These are phyloP conservation scores for Lactarius pseudohatsudake DNA, from an alignment of 768 basidiomycete species.

Conservation along the genomic window DNA sequence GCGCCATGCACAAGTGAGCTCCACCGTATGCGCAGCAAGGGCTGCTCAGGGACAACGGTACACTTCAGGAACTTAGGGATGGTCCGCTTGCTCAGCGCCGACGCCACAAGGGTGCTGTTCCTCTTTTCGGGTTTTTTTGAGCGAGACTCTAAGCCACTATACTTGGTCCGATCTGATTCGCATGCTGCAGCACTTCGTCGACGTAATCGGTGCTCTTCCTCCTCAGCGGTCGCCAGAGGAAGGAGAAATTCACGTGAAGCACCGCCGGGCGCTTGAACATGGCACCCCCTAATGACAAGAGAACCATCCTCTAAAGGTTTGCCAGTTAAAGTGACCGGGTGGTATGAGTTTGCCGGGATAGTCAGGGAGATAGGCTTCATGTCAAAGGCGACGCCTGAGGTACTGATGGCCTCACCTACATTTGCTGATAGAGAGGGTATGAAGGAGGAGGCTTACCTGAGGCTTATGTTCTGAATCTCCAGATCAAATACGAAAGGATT, in stretches of 20 bases:
- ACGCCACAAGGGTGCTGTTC: slow-evolving; percentile 30
- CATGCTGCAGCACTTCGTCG: slow-evolving; percentile 60
- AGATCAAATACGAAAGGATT: slow-evolving; percentile 94
- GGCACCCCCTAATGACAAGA: slow-evolving; percentile 75
- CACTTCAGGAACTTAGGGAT: slow-evolving; percentile 69
- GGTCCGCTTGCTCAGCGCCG: slow-evolving; percentile 33
- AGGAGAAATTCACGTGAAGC: slow-evolving; percentile 68
- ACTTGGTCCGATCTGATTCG: slow-evolving; percentile 72
- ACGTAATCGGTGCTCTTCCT: slow-evolving; percentile 58
- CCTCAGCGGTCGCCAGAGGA: slow-evolving; percentile 69
- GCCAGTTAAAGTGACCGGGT: slow-evolving; percentile 69
- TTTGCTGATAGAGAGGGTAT: background rate
- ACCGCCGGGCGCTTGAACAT: slow-evolving; percentile 75
- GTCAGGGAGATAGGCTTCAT: slow-evolving; percentile 60
- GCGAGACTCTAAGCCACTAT: slow-evolving; percentile 68
- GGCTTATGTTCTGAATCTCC: slow-evolving; percentile 74
- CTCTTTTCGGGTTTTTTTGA: slow-evolving; percentile 53
- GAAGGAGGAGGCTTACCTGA: slow-evolving; percentile 58
- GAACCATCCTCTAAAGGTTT: slow-evolving; percentile 63
- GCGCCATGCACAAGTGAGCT: slow-evolving; percentile 93
- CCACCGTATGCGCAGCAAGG: slow-evolving; percentile 79
- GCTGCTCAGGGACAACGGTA: slow-evolving; percentile 83
- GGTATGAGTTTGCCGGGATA: slow-evolving; percentile 73
- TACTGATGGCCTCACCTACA: slow-evolving; percentile 46
- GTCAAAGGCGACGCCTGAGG: slow-evolving; percentile 76